phyloP scores from a whole-genome alignment of 768 basidiomycete genomes.

The Collybia nuda region DNA sequence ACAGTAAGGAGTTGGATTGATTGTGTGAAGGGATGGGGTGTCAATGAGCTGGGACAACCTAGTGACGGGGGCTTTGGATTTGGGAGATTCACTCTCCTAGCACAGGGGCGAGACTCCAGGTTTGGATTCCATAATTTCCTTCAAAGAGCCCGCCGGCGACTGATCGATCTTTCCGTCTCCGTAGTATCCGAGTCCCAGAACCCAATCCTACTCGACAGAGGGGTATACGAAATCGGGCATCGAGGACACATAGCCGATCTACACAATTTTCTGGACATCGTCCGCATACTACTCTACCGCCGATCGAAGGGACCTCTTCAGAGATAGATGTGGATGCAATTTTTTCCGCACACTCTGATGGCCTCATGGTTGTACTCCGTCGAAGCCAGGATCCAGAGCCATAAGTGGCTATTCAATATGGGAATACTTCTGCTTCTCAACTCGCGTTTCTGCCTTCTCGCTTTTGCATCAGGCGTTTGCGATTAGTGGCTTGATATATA shows the following conservation, averaged over 20 bases:
- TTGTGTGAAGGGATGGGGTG: conserved; percentile 79
- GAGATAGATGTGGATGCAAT: conserved; percentile 73
- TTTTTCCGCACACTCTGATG: conserved; percentile 85
- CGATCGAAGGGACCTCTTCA: conserved; percentile 22
- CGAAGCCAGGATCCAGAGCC: conserved; percentile 21
- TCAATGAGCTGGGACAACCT: conserved; percentile 81
- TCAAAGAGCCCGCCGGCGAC: background rate
- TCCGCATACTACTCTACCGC: conserved; percentile 8
- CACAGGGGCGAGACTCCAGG: conserved; percentile 65
- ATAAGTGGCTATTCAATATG: background rate
- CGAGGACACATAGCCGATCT: conserved; percentile 13
- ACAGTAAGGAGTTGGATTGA: conserved; percentile 74
- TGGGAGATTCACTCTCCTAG: conserved; percentile 61
- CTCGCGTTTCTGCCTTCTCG: background rate
- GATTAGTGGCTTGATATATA: conserved; percentile 1
- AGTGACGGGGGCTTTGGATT: conserved; percentile 86
- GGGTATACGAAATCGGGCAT: conserved; percentile 10
- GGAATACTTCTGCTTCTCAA: background rate
- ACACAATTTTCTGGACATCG: conserved; percentile 11
- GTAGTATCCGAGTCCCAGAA: conserved; percentile 32
- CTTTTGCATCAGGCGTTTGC: background rate
- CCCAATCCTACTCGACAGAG: conserved; percentile 18
- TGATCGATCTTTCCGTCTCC: conserved; percentile 1
- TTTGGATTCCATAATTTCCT: conserved; percentile 23
- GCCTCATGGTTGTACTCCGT: conserved; percentile 77